A percentile compares a stretch with the other conserved stretches of the same genome.
phyloP scores from a whole-genome alignment of 83 land plant genomes.

The Picea abies region DNA sequence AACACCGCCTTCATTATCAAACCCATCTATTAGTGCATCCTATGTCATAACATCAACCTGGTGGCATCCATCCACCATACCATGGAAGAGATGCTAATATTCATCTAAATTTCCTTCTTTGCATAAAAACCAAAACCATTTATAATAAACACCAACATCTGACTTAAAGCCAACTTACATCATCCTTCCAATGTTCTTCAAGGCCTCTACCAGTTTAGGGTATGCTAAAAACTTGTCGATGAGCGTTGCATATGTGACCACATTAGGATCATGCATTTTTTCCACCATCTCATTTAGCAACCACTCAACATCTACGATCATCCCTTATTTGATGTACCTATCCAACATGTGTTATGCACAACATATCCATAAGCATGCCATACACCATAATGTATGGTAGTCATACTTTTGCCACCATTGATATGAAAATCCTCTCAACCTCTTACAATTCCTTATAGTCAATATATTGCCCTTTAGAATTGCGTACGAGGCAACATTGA shows the following conservation, averaged over 20 bases:
- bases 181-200: constrained; percentile 26
- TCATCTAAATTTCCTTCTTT: constrained; percentile 33
- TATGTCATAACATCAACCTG: constrained; percentile 22
- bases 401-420: neutral
- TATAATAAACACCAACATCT: constrained; percentile 32
- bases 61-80: constrained; percentile 39
- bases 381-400: constrained; percentile 21
- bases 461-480: constrained; percentile 55
- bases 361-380: neutral
- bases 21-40: constrained; percentile 32
- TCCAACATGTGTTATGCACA: constrained; percentile 24
- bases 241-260: constrained; percentile 49
- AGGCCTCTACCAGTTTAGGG: constrained; percentile 34
- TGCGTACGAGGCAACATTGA: constrained; percentile 53
- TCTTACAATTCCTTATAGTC: constrained; percentile 38
- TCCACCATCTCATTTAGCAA: constrained; percentile 41
- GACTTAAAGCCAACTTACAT: constrained; percentile 44
- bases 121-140: constrained; percentile 36
- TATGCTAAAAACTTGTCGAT: constrained; percentile 42
- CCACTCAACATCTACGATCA: constrained; percentile 42
- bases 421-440: constrained; percentile 40
- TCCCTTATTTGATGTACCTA: constrained; percentile 42
- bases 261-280: constrained; percentile 34
- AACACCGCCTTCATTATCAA: constrained; percentile 13
- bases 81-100: constrained; percentile 22